Conservation (phyloP, 2,329 filamentous ascomycete species). For the Clonostachys solani region DNA sequence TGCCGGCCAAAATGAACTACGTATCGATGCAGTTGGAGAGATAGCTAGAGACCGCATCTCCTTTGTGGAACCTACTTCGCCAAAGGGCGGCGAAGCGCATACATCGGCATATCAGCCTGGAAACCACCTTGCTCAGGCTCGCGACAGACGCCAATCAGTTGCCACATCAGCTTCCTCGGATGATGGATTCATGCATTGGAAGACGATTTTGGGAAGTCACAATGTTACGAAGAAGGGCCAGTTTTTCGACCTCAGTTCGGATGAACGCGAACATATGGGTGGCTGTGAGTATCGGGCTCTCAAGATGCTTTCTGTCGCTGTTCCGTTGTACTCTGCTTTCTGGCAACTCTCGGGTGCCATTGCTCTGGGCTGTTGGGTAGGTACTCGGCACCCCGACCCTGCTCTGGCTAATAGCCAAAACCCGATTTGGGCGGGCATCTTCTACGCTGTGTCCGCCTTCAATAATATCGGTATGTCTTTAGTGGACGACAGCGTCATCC, state of each 20-base stretch:
- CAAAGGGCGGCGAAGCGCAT: not conserved
- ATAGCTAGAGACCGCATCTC: constrained; percentile 10
- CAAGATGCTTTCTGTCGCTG: constrained; percentile 51
- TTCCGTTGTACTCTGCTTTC: constrained; percentile 54
- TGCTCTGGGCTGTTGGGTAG: constrained; percentile 56
- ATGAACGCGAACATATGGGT: constrained; percentile 53
- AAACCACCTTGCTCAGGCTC: not conserved
- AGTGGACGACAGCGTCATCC: constrained; percentile 61
- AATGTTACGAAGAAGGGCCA: constrained; percentile 46
- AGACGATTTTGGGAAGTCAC: constrained; percentile 25
- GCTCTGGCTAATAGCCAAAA: constrained; percentile 53
- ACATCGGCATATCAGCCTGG: constrained; percentile 13
- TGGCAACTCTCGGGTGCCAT: constrained; percentile 57
- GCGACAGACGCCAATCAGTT: constrained; percentile 10
- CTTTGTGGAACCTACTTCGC: constrained; percentile 2
- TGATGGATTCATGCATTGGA: constrained; percentile 19
- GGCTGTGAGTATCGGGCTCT: constrained; percentile 63
- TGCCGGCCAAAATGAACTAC: too few relatives aligned
- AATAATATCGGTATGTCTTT: constrained; percentile 70
- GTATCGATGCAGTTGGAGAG: not conserved
- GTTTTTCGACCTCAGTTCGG: constrained; percentile 46
- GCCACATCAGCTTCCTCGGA: constrained; percentile 11
- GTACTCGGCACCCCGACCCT: constrained; percentile 40
- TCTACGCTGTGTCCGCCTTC: constrained; percentile 65
- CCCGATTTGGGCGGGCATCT: constrained; percentile 66